phyloP scores from a whole-genome alignment of 495 filamentous ascomycete genomes.

The Echria macrotheca region DNA sequence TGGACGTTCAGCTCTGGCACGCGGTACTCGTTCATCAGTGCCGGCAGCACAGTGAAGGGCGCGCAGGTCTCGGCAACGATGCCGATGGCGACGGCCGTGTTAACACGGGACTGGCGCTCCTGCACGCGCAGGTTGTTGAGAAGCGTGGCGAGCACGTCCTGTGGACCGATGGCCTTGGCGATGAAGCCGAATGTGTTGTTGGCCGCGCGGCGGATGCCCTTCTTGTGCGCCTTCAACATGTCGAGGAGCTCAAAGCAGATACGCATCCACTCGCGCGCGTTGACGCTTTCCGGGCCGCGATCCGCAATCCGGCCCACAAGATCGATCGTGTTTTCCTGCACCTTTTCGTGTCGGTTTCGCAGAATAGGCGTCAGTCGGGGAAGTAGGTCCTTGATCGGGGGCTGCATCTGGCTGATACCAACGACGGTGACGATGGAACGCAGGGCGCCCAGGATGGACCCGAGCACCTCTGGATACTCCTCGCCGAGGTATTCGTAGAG shows the following conservation, averaged over 20 bases:
- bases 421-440: constrained; percentile 97
- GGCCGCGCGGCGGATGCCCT: constrained; percentile 94
- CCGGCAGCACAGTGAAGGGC: constrained; percentile 97
- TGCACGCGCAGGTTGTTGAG: constrained; percentile 96
- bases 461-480: constrained; percentile 97
- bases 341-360: constrained; percentile 98
- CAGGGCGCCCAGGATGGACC: constrained; percentile 91
- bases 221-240: constrained; percentile 99
- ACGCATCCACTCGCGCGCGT: constrained; percentile 98
- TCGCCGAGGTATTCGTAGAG: constrained; percentile 98
- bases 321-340: constrained; percentile 99
- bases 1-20: constrained; percentile 98
- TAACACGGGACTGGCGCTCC: constrained; percentile 96
- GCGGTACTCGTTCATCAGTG: constrained; percentile 99
- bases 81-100: constrained; percentile 96
- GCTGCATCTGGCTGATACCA: constrained; percentile 97
- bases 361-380: constrained; percentile 94
- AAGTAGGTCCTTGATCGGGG: constrained; percentile 94
- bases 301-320: constrained; percentile 97
- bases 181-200: constrained; percentile 99
- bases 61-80: constrained; percentile 99
- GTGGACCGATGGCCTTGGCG: constrained; percentile 96
- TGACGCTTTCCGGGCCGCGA: constrained; percentile 90
- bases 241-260: constrained; percentile 99
- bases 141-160: constrained; percentile 92